Conservation (phyloP, 2,329 filamentous ascomycete species). For the Xylaria sp. region DNA sequence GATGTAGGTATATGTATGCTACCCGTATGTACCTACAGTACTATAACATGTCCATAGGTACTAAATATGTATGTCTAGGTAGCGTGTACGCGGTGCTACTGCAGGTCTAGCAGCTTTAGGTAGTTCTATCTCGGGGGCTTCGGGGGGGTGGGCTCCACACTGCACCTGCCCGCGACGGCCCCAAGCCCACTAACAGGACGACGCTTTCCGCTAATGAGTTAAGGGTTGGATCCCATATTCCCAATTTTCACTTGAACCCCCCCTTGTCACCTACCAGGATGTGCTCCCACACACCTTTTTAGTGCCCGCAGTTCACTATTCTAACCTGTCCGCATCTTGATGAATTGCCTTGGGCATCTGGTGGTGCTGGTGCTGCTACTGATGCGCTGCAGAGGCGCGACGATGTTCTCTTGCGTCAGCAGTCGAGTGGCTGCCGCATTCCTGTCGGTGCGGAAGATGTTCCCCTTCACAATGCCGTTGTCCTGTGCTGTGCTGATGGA, state of each 20-base stretch:
- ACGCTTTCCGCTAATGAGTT: conserved; percentile 3
- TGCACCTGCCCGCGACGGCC: background rate
- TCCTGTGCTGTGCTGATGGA: too few relatives aligned
- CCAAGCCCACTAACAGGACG: background rate
- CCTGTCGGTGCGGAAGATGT: too few relatives aligned
- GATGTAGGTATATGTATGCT: background rate
- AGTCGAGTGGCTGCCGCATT: background rate
- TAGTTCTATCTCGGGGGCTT: background rate
- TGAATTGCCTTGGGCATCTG: background rate
- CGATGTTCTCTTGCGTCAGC: background rate
- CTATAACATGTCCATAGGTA: too few relatives aligned
- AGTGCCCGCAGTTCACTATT: conserved; percentile 5
- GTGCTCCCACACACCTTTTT: conserved; percentile 4
- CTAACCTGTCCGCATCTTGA: background rate
- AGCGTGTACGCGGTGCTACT: background rate
- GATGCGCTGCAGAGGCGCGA: too few relatives aligned
- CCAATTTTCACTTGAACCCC: background rate
- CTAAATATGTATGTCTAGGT: background rate
- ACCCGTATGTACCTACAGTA: background rate
- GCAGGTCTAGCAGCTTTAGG: background rate
- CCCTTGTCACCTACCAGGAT: conserved; percentile 1
- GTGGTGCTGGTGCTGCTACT: too few relatives aligned
- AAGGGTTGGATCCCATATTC: conserved; percentile 2
- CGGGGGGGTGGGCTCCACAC: background rate
- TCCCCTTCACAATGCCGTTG: too few relatives aligned